Base-by-base conservation (phyloP, 495 filamentous ascomycete genomes). In the Gamarada debralockiae region DNA sequence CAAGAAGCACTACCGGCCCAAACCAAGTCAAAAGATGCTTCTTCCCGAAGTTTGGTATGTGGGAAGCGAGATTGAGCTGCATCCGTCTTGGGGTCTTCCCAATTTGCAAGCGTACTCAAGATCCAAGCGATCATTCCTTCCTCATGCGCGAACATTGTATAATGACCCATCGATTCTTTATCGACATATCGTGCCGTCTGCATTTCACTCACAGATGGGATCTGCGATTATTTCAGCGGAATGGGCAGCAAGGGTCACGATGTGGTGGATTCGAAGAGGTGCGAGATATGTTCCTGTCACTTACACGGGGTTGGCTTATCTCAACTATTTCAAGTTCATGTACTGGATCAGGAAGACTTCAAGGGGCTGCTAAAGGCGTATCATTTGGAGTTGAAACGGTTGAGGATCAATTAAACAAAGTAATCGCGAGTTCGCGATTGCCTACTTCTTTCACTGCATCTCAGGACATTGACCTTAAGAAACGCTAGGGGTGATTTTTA, bases 211-310 rank as follows among this genome's bases (percentile, higher is more conserved):
- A 29, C 27, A 4, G 10, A 29, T 50, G 7, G 37, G 10, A 3
- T 18, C 15, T 23, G 22, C 9, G 17, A 31, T 23, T 17, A 3
- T 42, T 9, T 12, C n/a, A 4, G 37, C 24, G 10, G 6, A 44
- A 12, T 31, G 17, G 5, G 38, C 8, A 20, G 25, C 39, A 9
- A 29, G 38, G 18, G 37, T 31, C 3, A 18, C 38, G 15, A 20
- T 52, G 24, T 52, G 37, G 37, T 44, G 37, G 49, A 34, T 52
- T 15, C 36, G 49, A 24, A 52, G 49, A n/a, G 49, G 49, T 13
- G 37, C 49, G 12, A 42, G 48, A 34, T 39, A 34, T 27, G 34
- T 50, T 4, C 33, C 48, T 25, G 12, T 31, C 7, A 20, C 27
- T 29, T 29, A 29, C 27, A 29, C 27, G 10, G 27, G 27, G 5